Conservation (phyloP, 2,329 filamentous ascomycete genomes). For the Fulvia fulva region DNA sequence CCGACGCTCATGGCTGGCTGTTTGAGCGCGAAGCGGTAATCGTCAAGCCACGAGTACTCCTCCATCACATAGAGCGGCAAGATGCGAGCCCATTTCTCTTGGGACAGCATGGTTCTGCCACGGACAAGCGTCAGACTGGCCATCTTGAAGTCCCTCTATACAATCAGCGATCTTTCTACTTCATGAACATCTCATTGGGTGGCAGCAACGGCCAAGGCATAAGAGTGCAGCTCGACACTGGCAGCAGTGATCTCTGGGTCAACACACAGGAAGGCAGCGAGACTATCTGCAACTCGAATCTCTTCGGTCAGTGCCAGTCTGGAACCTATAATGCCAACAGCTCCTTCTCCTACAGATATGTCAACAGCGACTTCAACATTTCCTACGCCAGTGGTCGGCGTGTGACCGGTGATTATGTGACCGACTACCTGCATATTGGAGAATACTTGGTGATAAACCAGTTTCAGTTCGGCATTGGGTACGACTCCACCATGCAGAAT, state of each 20-base stretch:
- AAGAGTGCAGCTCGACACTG: conserved; percentile 58
- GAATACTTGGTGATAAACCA: conserved; percentile 51
- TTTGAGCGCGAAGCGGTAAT: background rate
- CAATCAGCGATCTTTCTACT: conserved; percentile 58
- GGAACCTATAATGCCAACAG: conserved; percentile 66
- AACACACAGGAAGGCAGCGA: conserved; percentile 61
- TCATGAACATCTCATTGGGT: conserved; percentile 54
- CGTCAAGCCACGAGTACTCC: background rate
- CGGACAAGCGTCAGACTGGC: conserved; percentile 21
- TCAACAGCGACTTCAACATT: conserved; percentile 78
- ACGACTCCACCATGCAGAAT: conserved; percentile 54
- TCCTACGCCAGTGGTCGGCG: conserved; percentile 77
- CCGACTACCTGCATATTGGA: conserved; percentile 64
- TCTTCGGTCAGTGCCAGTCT: conserved; percentile 50
- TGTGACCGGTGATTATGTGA: conserved; percentile 73
- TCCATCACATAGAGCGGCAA: background rate
- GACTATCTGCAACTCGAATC: conserved; percentile 46
- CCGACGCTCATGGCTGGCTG: background rate
- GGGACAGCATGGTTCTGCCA: background rate
- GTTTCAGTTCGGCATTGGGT: conserved; percentile 68
- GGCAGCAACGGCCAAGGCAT: conserved; percentile 55
- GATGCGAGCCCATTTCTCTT: background rate
- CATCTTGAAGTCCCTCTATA: conserved; percentile 42
- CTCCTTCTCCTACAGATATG: conserved; percentile 70
- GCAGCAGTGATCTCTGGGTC: conserved; percentile 61